Percentiles rank a stretch among this genome's conserved stretches.
phyloP scores from a whole-genome alignment of 2,329 filamentous ascomycete genomes.

The Ophiostoma sp. region DNA sequence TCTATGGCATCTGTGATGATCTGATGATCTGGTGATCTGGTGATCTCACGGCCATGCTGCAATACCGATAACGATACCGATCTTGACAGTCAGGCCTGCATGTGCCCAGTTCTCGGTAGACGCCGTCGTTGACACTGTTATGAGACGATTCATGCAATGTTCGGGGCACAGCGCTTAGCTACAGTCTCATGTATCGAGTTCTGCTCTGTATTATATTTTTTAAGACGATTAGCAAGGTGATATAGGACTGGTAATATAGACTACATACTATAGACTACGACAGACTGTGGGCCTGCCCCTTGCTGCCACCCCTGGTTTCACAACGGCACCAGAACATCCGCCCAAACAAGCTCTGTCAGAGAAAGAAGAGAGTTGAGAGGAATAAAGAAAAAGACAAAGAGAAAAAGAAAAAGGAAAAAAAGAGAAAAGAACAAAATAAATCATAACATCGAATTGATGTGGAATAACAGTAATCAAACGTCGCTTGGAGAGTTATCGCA shows the following conservation, averaged over 20 bases:
- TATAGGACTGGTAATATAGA: neutral
- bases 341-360: neutral
- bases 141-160: no score
- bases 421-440: neutral
- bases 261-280: neutral
- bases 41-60: no score
- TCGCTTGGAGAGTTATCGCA: neutral
- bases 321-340: neutral
- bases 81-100: no score
- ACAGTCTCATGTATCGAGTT: no score
- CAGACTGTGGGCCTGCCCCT: neutral
- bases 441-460: neutral
- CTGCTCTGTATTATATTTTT: no score
- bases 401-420: neutral
- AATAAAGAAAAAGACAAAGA: neutral
- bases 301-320: constrained; percentile 1
- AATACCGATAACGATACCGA: no score
- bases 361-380: neutral
- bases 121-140: no score
- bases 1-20: no score
- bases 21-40: no score
- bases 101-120: no score
- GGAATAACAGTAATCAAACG: neutral
- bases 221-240: no score
- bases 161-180: no score